These are phyloP conservation scores for Ustilago xerochloae DNA, from an alignment of 1,284 basidiomycete species.

Conservation along the genomic window DNA sequence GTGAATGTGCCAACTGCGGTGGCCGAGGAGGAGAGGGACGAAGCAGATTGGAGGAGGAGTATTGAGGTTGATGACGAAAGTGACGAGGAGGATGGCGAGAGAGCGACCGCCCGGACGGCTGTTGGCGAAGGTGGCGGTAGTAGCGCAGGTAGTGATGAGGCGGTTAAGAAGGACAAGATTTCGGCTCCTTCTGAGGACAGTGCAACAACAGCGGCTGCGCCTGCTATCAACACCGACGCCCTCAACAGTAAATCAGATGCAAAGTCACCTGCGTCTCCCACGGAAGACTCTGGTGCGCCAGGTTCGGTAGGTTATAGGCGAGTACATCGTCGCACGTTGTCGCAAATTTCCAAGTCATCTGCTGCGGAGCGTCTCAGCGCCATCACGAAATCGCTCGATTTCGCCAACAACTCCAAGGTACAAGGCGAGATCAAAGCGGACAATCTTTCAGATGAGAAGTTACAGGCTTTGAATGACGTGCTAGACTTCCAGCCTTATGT, in stretches of 20 bases:
- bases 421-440: constrained; percentile 61
- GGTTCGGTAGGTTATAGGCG: constrained; percentile 54
- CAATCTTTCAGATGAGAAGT: constrained; percentile 28
- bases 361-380: constrained; percentile 55
- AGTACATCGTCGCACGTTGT: constrained; percentile 51
- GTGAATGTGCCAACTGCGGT: constrained; percentile 53
- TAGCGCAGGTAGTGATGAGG: constrained; percentile 21
- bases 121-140: constrained; percentile 25
- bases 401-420: constrained; percentile 66
- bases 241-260: constrained; percentile 1
- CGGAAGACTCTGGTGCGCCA: constrained; percentile 41
- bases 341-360: constrained; percentile 55
- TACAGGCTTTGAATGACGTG: constrained; percentile 43
- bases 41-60: constrained; percentile 18
- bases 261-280: neutral
- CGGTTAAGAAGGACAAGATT: neutral
- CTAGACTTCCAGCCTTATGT: constrained; percentile 62
- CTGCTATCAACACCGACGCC: constrained; percentile 19
- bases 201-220: constrained; percentile 1
- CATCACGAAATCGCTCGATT: constrained; percentile 64
- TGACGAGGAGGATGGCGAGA: too few relatives aligned
- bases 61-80: constrained; percentile 33
- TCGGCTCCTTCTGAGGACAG: neutral
- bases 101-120: constrained; percentile 29
- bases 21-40: constrained; percentile 51